phyloP scores from a whole-genome alignment of 768 basidiomycete genomes.

The Leucogyrophana mollusca region DNA sequence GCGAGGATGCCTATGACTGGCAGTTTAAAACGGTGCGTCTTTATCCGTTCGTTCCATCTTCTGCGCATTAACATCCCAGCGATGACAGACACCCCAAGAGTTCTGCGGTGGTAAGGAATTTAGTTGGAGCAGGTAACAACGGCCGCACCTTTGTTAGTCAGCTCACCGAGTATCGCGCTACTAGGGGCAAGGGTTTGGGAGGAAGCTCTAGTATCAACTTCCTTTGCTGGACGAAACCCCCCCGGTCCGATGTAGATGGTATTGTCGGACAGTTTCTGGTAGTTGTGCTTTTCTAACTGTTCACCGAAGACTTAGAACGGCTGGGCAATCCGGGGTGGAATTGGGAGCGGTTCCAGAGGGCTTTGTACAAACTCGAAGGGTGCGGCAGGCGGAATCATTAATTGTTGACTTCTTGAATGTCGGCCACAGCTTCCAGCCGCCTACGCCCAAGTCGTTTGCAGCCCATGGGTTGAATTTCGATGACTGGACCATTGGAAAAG shows the following conservation, averaged over 20 bases:
- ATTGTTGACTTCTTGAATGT: not conserved
- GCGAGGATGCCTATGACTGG: constrained; percentile 24
- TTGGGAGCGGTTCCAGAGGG: constrained; percentile 41
- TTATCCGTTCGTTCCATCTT: not conserved
- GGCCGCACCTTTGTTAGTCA: not conserved
- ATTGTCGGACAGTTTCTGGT: not conserved
- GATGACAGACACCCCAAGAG: constrained; percentile 6
- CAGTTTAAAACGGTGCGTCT: constrained; percentile 10
- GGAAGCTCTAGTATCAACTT: constrained; percentile 49
- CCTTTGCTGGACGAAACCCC: constrained; percentile 27
- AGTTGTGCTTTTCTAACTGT: not conserved
- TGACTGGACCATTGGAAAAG: not conserved
- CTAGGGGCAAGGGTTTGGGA: constrained; percentile 29
- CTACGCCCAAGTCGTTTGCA: not conserved
- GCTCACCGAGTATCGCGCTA: not conserved
- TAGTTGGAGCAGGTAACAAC: constrained; percentile 1
- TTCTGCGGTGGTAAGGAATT: constrained; percentile 8
- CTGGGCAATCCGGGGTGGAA: constrained; percentile 58
- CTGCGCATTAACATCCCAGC: too few relatives aligned
- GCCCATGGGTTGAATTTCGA: not conserved
- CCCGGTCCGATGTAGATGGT: constrained; percentile 31
- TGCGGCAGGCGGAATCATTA: constrained; percentile 11
- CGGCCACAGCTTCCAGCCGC: not conserved
- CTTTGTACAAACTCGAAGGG: constrained; percentile 38
- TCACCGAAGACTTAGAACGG: constrained; percentile 34